Conservation (phyloP, 2,329 filamentous ascomycete species). For the Plenodomus biglobosus region DNA sequence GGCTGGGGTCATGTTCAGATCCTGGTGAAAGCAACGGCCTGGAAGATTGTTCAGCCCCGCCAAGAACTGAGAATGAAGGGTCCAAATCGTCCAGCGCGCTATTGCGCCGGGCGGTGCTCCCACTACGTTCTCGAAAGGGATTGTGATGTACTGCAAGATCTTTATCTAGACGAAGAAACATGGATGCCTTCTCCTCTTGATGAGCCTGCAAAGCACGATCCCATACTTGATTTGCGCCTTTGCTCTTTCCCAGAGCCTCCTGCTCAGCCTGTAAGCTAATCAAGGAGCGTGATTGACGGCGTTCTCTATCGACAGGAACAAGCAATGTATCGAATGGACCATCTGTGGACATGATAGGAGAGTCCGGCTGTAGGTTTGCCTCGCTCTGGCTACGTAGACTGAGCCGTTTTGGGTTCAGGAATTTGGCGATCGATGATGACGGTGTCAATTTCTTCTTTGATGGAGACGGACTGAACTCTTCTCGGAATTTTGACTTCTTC, state of each 20-base stretch:
- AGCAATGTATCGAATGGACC: slow-evolving; percentile 21
- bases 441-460: slow-evolving; percentile 27
- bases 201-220: slow-evolving; percentile 41
- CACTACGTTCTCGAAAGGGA: slow-evolving; percentile 39
- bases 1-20: not conserved
- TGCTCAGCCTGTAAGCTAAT: slow-evolving; percentile 35
- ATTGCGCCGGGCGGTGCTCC: slow-evolving; percentile 17
- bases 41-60: slow-evolving; percentile 12
- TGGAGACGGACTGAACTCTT: slow-evolving; percentile 41
- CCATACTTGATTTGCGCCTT: slow-evolving; percentile 36
- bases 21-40: slow-evolving; percentile 6
- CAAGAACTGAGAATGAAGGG: not conserved
- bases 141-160: slow-evolving; percentile 28
- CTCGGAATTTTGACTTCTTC: slow-evolving; percentile 40
- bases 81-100: slow-evolving; percentile 8
- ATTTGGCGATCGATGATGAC: slow-evolving; percentile 33
- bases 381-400: slow-evolving; percentile 39
- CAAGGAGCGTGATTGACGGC: slow-evolving; percentile 34
- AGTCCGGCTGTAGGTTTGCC: slow-evolving; percentile 20
- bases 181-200: slow-evolving; percentile 38
- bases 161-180: slow-evolving; percentile 40
- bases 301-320: slow-evolving; percentile 17
- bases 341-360: slow-evolving; percentile 14
- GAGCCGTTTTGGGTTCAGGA: slow-evolving; percentile 32
- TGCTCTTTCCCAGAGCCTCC: slow-evolving; percentile 24